These are phyloP conservation scores for Cordyceps javanica DNA, from an alignment of 2,329 filamentous ascomycete species.

Conservation along the genomic window DNA sequence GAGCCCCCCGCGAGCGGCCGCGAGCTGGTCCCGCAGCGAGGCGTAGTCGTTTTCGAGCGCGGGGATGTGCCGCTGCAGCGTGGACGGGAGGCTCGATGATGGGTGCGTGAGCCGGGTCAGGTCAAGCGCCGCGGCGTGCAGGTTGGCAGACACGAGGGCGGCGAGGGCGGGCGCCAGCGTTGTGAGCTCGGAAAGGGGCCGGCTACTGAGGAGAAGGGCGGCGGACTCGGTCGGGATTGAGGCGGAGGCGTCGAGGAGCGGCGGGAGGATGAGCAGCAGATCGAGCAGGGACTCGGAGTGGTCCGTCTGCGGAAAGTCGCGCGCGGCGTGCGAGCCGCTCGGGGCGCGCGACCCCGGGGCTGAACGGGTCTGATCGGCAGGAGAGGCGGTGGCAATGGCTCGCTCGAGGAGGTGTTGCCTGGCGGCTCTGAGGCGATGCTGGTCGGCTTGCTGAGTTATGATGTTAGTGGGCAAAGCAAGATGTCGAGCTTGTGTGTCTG, in stretches of 20 bases:
- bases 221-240: slow-evolving; percentile 26
- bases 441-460: slow-evolving; percentile 41
- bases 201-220: slow-evolving; percentile 35
- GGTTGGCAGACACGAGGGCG: slow-evolving; percentile 34
- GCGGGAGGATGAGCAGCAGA: slow-evolving; percentile 42
- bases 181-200: slow-evolving; percentile 37
- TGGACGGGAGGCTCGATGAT: slow-evolving; percentile 45
- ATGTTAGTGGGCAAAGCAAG: neutral
- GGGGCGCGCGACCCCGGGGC: neutral
- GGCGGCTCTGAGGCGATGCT: slow-evolving; percentile 41
- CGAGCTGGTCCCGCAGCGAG: slow-evolving; percentile 29
- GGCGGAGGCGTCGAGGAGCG: slow-evolving; percentile 29
- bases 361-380: slow-evolving; percentile 19
- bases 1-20: slow-evolving; percentile 27
- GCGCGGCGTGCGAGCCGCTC: slow-evolving; percentile 17
- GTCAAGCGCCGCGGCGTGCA: slow-evolving; percentile 36
- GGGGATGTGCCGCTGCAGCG: slow-evolving; percentile 51
- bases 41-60: slow-evolving; percentile 36
- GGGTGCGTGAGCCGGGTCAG: slow-evolving; percentile 38
- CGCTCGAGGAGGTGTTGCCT: slow-evolving; percentile 45
- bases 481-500: neutral
- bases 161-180: slow-evolving; percentile 36
- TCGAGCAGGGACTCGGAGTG: slow-evolving; percentile 18
- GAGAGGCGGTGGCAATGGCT: slow-evolving; percentile 42
- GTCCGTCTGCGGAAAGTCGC: slow-evolving; percentile 1